Base-by-base conservation (phyloP, 163 green algal genomes). In the Picocystis sp. region DNA sequence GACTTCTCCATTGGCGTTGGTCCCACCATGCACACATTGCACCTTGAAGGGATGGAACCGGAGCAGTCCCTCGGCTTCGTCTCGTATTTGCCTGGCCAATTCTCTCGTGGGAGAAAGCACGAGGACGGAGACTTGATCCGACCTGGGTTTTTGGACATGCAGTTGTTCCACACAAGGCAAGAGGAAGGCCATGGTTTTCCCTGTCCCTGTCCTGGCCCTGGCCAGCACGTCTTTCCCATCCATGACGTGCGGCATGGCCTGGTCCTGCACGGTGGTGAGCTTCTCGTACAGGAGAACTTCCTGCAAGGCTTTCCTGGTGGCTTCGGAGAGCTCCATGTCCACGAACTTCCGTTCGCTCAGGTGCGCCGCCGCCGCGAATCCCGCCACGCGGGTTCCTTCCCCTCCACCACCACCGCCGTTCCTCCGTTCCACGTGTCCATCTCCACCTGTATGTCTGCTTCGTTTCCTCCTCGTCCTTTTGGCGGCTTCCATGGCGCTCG, bases 101-200 rank as follows among this genome's bases (percentile, higher is more conserved):
- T 84, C 77, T 2, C 80, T 56, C 2, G 78, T 81, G 12, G 81
- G 79, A 1, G 60, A 75, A 3, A 89, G 43, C 9, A 84, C 66
- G 6, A 84, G 67, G 6, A 66, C 63, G 2, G 52, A 63, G 24
- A 74, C 58, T 33, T 45, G 38, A 25, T 17, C 41, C 14, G 46
- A 0, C 29, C 29, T 38, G 5, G 29, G 29, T 38, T 38, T 38
- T 5, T 38, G 29, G 5, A 38, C 29, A 8, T 38, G 29, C 29
- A 38, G 29, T 8, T 38, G 29, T 38, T 38, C 29, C 29, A 38
- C 29, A 8, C 49, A 12, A 9, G 49, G 23, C 15, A 76, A 22
- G 22, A 91, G 62, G 62, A 93, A 95, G 0, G 61, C 86, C 43
- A 94, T 63, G 1, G 86, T 95, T 62, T 95, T 95, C 33, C 86